A percentile compares a stretch with the other conserved stretches of the same genome.
Conservation (phyloP, 1,139 yeast species). For the Hansenula sp. region DNA sequence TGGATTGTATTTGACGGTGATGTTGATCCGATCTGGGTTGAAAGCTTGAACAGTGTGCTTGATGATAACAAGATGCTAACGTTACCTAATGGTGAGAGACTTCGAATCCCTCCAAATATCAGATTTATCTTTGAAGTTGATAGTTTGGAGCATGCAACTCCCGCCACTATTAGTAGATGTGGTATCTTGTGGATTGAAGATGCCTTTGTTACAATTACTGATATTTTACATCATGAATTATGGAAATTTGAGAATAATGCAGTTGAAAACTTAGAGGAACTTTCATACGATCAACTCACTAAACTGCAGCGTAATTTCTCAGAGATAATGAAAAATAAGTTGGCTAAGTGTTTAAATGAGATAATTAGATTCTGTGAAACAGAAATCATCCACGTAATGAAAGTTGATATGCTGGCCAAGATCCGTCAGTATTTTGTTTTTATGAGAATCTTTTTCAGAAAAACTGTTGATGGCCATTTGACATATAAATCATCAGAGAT, state of each 20-base stretch:
- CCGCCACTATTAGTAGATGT: conserved; percentile 91
- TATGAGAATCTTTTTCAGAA: conserved; percentile 11
- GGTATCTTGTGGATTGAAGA: conserved; percentile 78
- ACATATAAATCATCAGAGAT: background rate
- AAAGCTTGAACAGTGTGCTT: conserved; percentile 81
- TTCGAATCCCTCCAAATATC: conserved; percentile 60
- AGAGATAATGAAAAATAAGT: no score
- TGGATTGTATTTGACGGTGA: conserved; percentile 95
- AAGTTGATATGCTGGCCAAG: conserved; percentile 34
- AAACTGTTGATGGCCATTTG: background rate
- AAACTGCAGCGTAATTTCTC: no score
- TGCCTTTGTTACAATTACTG: conserved; percentile 26
- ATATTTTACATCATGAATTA: conserved; percentile 20
- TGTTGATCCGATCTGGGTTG: conserved; percentile 93
- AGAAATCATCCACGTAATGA: conserved; percentile 50
- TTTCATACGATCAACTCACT: no score
- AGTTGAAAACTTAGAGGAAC: conserved; percentile 13
- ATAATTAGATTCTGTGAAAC: conserved; percentile 16
- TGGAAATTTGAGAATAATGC: conserved; percentile 11
- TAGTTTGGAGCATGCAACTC: conserved; percentile 62
- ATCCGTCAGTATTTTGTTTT: conserved; percentile 34
- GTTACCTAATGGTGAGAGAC: conserved; percentile 84
- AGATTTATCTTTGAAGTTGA: conserved; percentile 77
- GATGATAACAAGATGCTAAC: conserved; percentile 85
- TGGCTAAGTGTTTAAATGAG: no score